Evolutionary conservation across 2,329 filamentous ascomycete genomes (phyloP).

Genomic region (Colletotrichum lindemuthianum): DNA sequence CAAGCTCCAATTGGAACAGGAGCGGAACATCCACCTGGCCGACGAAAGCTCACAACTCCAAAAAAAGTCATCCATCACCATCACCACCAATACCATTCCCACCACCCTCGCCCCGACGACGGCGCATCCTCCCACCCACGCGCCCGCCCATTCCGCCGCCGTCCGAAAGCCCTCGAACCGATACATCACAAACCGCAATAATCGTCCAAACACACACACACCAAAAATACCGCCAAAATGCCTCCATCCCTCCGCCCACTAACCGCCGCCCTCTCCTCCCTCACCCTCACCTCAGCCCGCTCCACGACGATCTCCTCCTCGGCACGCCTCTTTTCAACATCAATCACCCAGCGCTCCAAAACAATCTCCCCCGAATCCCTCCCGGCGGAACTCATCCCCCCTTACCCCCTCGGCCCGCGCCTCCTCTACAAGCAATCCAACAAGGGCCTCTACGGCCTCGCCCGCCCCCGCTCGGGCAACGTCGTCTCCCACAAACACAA

Average conservation of each 20-base stretch:
- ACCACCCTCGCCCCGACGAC: slow-evolving; percentile 1
- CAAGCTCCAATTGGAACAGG: not conserved
- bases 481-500: slow-evolving; percentile 74
- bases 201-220: not conserved
- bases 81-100: slow-evolving; percentile 11
- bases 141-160: not conserved
- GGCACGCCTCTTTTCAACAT: slow-evolving; percentile 48
- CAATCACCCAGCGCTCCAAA: slow-evolving; percentile 47
- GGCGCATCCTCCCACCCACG: slow-evolving; percentile 4
- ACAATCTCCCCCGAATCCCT: slow-evolving; percentile 56
- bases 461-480: slow-evolving; percentile 82
- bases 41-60: slow-evolving; percentile 22
- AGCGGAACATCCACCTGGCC: slow-evolving; percentile 25
- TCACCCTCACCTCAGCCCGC: not conserved
- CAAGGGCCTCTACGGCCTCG: slow-evolving; percentile 75
- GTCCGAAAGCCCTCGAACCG: slow-evolving; percentile 44
- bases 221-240: slow-evolving; percentile 1
- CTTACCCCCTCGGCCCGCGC: slow-evolving; percentile 79
- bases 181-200: slow-evolving; percentile 46
- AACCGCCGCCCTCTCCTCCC: slow-evolving; percentile 15
- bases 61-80: slow-evolving; percentile 16
- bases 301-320: not conserved
- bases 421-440: slow-evolving; percentile 83
- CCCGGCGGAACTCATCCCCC: slow-evolving; percentile 63
- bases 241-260: slow-evolving; percentile 21